Evolutionary conservation across 371 early-diverging fungal species (phyloP).

Genomic region (Pancytospora philotis): DNA sequence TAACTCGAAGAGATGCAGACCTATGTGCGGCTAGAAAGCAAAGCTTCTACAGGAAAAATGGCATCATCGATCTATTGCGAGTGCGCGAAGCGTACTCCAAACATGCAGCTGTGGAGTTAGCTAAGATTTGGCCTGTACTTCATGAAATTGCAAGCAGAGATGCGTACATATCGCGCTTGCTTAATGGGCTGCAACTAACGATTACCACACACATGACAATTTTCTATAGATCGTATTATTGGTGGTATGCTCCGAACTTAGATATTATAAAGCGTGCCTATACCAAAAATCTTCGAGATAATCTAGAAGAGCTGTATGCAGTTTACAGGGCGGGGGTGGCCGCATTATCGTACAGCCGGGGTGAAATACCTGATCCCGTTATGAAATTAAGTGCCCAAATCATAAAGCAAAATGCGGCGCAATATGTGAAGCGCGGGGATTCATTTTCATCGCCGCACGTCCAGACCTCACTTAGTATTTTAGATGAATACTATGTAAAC

Average conservation of each 20-base stretch:
- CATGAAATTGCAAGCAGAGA: constrained; percentile 10
- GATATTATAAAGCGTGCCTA: constrained; percentile 16
- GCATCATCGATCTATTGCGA: constrained; percentile 15
- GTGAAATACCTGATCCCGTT: constrained; percentile 2
- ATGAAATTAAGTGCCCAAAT: neutral
- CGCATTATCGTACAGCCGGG: neutral
- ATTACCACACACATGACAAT: constrained; percentile 33
- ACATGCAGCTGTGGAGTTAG: neutral
- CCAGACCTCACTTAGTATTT: neutral
- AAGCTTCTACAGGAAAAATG: no score
- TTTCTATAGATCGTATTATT: constrained; percentile 17
- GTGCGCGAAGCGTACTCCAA: constrained; percentile 18
- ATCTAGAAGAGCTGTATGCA: constrained; percentile 24
- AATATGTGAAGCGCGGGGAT: neutral
- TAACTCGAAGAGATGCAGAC: no score
- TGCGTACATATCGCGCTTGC: neutral
- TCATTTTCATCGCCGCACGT: no score
- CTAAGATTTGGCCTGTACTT: constrained; percentile 32
- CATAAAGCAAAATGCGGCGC: neutral
- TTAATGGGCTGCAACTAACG: constrained; percentile 49
- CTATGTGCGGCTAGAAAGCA: no score
- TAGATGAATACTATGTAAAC: constrained; percentile 3
- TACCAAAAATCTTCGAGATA: constrained; percentile 22
- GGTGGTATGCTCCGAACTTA: constrained; percentile 24
- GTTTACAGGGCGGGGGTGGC: constrained; percentile 23